Base-by-base conservation (phyloP, 306 rosid species). In the Begonia peltatifolia region DNA sequence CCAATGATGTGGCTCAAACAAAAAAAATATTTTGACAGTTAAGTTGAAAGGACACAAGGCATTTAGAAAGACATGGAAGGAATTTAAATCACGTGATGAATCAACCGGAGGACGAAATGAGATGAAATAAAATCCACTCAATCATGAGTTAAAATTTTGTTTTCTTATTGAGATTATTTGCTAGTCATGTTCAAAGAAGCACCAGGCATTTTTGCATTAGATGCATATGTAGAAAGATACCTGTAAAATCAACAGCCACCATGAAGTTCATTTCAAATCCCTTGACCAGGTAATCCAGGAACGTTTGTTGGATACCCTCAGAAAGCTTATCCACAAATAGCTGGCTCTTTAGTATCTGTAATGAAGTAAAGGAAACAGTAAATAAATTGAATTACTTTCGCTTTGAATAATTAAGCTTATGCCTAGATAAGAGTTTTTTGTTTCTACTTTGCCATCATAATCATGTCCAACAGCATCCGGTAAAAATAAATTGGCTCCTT, bases 231-330 rank as follows among this genome's bases (percentile, higher is more conserved):
- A 56, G 41, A 50, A 44, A 51, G 53, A 22, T 59, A 92, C 99
- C 99, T 58, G 99, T 92, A 66, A 81, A 92, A 79, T 92, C 99
- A 60, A 92, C 58, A 57, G 96, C 96, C 60, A 81, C 89, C 99
- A 92, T 87, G 73, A 92, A 86, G 74, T 79, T 92, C 78, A 92
- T 66, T 73, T 87, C 93, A 75, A 74, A 79, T 44, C 96, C 99
- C 62, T 78, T 94, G 25, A 88, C 76, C 81, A 92, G 75, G 80
- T 83, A 92, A 81, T 86, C 99, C 55, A 92, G 73, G 74, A 92
- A 92, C 56, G 93, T 86, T 63, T 81, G 73, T 65, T 83, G 93
- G 44, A 83, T 56, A 48, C 71, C 79, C 78, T 77, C 87, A 49
- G 66, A 20, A 79, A 73, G 76, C 70, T 61, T 83, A 48, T 92